phyloP scores from a whole-genome alignment of 2,329 filamentous ascomycete species.

The Phialocephala subalpina region DNA sequence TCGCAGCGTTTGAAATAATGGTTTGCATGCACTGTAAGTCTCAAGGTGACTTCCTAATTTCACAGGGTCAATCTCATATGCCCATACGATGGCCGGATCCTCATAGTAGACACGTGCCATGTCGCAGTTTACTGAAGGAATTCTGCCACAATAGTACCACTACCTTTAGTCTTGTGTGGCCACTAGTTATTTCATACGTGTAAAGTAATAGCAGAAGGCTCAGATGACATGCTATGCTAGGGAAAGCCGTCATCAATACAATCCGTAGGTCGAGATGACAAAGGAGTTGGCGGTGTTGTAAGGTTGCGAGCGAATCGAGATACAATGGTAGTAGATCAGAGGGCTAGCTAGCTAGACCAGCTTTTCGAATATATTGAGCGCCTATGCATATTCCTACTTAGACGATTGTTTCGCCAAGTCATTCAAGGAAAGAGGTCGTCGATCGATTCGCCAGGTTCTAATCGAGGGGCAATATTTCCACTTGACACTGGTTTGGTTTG shows the following conservation, averaged over 20 bases:
- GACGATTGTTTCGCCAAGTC: too few relatives aligned
- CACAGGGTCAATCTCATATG: constrained; percentile 26
- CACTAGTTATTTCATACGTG: constrained; percentile 26
- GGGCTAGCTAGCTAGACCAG: too few relatives aligned
- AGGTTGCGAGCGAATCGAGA: constrained; percentile 18
- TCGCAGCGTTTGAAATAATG: constrained; percentile 26
- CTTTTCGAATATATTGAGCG: too few relatives aligned
- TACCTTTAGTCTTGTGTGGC: constrained; percentile 27
- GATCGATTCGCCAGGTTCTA: too few relatives aligned
- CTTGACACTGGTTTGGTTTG: too few relatives aligned
- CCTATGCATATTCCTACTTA: too few relatives aligned
- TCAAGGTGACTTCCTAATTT: constrained; percentile 29
- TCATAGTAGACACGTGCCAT: constrained; percentile 26
- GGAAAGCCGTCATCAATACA: constrained; percentile 26
- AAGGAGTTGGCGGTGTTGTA: constrained; percentile 20
- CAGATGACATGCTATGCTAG: constrained; percentile 26
- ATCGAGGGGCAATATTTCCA: too few relatives aligned
- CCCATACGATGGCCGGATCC: constrained; percentile 26
- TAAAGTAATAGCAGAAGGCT: constrained; percentile 28
- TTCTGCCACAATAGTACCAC: constrained; percentile 25
- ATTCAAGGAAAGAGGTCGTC: too few relatives aligned
- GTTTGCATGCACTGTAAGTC: constrained; percentile 24
- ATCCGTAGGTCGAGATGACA: constrained; percentile 22
- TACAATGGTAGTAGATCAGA: too few relatives aligned
- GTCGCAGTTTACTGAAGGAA: constrained; percentile 25